Evolutionary conservation across 176 grass and related monocot genomes (phyloP).

Genomic region (Calamus simplicifolius): DNA sequence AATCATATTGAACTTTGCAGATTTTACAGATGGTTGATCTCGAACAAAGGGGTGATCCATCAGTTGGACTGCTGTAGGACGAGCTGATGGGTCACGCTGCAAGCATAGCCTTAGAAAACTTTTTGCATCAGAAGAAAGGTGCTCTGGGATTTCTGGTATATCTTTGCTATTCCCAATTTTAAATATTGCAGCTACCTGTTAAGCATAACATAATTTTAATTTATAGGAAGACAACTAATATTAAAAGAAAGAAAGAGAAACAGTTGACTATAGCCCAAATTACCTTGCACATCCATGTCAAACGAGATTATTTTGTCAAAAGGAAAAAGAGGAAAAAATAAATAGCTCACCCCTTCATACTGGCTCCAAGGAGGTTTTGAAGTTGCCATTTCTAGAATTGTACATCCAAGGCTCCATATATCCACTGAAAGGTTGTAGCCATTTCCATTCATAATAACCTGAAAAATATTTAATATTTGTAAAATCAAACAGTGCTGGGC

Average conservation of each 20-base stretch:
- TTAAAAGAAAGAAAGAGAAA: too few species aligned
- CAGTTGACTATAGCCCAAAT: too few species aligned
- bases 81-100: slow-evolving; percentile 62
- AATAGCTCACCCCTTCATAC: slow-evolving; percentile 72
- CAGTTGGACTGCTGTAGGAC: slow-evolving; percentile 52
- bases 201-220: neutral
- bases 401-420: slow-evolving; percentile 97
- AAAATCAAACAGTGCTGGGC: neutral
- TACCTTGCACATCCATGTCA: neutral
- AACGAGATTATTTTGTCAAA: neutral
- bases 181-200: slow-evolving; percentile 98
- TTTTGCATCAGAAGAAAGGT: slow-evolving; percentile 65
- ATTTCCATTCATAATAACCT: slow-evolving; percentile 92
- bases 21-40: slow-evolving; percentile 48
- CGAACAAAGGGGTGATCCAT: slow-evolving; percentile 93
- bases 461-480: slow-evolving; percentile 10
- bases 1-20: slow-evolving; percentile 35
- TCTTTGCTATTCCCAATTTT: slow-evolving; percentile 99
- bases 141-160: slow-evolving; percentile 75
- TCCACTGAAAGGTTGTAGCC: slow-evolving; percentile 86
- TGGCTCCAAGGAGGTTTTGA: slow-evolving; percentile 91
- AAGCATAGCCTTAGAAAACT: slow-evolving; percentile 70
- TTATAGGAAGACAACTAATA: too few species aligned
- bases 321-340: slow-evolving; percentile 1
- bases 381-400: slow-evolving; percentile 96